These are phyloP conservation scores for Calonectria montana DNA, from an alignment of 2,329 filamentous ascomycete genomes.

Conservation along the genomic window DNA sequence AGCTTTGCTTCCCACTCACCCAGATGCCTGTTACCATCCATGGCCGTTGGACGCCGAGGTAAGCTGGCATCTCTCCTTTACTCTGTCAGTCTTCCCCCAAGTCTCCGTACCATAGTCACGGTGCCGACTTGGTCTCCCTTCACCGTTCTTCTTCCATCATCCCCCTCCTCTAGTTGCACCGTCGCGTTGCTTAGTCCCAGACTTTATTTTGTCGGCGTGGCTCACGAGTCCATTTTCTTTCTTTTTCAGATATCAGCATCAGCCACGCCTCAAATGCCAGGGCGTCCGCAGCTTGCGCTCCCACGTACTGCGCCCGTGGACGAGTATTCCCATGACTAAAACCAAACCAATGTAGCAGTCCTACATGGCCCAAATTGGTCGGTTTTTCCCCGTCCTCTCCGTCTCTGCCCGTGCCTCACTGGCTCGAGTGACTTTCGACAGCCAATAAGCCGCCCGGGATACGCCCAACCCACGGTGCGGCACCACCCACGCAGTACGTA, in stretches of 20 bases:
- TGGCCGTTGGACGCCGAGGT: neutral
- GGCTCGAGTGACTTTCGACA: conserved; percentile 11
- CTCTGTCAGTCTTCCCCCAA: neutral
- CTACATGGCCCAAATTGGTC: conserved; percentile 24
- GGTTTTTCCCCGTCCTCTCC: neutral
- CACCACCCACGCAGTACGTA: conserved; percentile 29
- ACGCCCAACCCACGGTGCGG: conserved; percentile 15
- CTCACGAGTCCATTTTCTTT: conserved; percentile 24
- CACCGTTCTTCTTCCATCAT: neutral
- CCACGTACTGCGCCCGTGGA: conserved; percentile 30
- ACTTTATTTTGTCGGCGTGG: conserved; percentile 32
- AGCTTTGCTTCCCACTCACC: neutral
- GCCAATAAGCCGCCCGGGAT: conserved; percentile 24
- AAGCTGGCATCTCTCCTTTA: neutral
- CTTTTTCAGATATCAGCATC: conserved; percentile 25
- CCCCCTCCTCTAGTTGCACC: neutral
- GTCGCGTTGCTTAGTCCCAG: conserved; percentile 6
- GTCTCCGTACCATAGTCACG: neutral
- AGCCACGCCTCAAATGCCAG: conserved; percentile 23
- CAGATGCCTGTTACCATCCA: neutral
- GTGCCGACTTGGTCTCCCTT: neutral
- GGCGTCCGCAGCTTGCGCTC: conserved; percentile 21
- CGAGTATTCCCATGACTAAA: conserved; percentile 41
- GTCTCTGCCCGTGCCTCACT: conserved; percentile 14
- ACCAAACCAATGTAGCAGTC: conserved; percentile 28